phyloP scores from a whole-genome alignment of 768 basidiomycete species.

The Boletales sp. region DNA sequence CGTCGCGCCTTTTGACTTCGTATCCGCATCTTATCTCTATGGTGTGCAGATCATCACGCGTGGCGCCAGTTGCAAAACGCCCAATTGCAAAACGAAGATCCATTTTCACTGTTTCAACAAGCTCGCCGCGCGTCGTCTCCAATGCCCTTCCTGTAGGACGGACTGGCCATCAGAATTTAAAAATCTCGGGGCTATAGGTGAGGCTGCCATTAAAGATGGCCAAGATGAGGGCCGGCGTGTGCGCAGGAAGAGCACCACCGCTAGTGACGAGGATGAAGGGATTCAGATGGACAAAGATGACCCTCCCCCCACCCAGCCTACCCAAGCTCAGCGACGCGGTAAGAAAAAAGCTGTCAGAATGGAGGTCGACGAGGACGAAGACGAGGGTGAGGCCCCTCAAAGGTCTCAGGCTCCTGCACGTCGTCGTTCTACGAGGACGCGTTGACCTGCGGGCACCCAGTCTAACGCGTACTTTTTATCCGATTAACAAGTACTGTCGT shows the following conservation, averaged over 20 bases:
- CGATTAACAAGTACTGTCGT: constrained; percentile 18
- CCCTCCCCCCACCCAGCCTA: constrained; percentile 26
- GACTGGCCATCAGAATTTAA: constrained; percentile 59
- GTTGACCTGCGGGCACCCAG: constrained; percentile 5
- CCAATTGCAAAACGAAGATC: constrained; percentile 60
- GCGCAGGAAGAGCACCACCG: constrained; percentile 32
- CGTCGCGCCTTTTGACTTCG: background rate
- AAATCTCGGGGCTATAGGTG: constrained; percentile 59
- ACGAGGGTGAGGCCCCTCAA: constrained; percentile 20
- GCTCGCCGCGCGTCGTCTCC: constrained; percentile 40
- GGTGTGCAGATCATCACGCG: constrained; percentile 57
- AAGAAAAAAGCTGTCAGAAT: constrained; percentile 34
- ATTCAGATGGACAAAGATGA: constrained; percentile 33
- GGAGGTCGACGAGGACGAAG: constrained; percentile 43
- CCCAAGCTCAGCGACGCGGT: constrained; percentile 17
- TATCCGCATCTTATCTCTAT: background rate
- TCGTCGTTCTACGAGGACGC: constrained; percentile 19
- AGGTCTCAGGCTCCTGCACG: constrained; percentile 14
- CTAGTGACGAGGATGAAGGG: constrained; percentile 39
- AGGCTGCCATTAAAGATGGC: constrained; percentile 60
- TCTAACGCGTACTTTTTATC: constrained; percentile 12
- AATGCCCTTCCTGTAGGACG: constrained; percentile 54
- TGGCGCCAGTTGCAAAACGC: constrained; percentile 58
- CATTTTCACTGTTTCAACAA: constrained; percentile 63
- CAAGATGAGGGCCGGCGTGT: constrained; percentile 45